Conservation (phyloP, 352 stramenopile species). For the Globisporangium camurandrum region DNA sequence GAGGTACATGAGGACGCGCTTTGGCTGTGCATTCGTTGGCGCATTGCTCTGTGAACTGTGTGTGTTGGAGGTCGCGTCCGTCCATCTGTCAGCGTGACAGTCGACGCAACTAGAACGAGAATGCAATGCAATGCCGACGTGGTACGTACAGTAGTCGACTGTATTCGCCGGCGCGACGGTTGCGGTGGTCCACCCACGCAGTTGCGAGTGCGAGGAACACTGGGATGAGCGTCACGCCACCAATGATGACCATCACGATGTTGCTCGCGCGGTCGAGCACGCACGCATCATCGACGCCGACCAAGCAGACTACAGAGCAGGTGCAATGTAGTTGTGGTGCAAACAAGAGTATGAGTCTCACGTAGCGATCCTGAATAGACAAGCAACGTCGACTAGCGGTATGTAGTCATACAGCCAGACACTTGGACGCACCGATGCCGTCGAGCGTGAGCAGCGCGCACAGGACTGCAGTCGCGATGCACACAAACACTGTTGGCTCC, state of each 20-base stretch:
- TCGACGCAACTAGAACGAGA: not conserved
- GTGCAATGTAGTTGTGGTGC: not conserved
- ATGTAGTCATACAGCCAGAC: not conserved
- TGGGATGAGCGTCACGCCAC: constrained; percentile 35
- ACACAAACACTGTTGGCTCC: constrained; percentile 57
- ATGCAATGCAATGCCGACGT: not conserved
- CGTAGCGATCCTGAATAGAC: too few relatives aligned
- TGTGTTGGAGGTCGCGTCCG: not conserved
- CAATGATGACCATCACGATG: constrained; percentile 57
- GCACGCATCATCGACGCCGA: constrained; percentile 24
- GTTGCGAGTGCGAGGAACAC: constrained; percentile 25
- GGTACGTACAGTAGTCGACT: constrained; percentile 29
- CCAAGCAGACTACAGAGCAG: constrained; percentile 27
- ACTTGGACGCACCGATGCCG: constrained; percentile 22
- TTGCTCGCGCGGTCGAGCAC: constrained; percentile 35
- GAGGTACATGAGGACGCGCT: constrained; percentile 54
- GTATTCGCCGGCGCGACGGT: constrained; percentile 10
- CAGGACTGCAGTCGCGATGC: constrained; percentile 27
- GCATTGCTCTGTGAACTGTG: not conserved
- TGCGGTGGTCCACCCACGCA: constrained; percentile 28
- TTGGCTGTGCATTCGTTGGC: constrained; percentile 2
- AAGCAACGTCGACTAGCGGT: too few relatives aligned
- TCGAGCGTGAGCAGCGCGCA: constrained; percentile 35
- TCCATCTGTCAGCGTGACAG: not conserved
- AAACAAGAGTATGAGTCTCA: too few relatives aligned